Conservation (phyloP, 345 rosid species). For the Kandelia obovata region DNA sequence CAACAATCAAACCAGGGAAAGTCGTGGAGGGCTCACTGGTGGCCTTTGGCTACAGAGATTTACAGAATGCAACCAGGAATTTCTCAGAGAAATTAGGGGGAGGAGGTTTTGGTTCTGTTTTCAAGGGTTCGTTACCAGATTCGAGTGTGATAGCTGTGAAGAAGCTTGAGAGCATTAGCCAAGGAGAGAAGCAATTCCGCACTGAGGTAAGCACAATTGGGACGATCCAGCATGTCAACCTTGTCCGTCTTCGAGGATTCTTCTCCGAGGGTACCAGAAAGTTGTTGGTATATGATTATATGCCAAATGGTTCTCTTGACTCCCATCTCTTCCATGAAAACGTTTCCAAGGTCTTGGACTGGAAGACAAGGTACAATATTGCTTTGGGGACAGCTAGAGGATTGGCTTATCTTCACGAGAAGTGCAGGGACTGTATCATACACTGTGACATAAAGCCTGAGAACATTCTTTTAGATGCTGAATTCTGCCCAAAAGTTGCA, state of each 20-base stretch:
- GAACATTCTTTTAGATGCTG: constrained; percentile 66
- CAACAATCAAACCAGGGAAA: constrained; percentile 23
- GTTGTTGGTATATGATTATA: constrained; percentile 67
- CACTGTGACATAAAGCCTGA: constrained; percentile 89
- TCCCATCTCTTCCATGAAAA: constrained; percentile 41
- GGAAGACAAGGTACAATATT: constrained; percentile 60
- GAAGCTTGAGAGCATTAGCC: constrained; percentile 68
- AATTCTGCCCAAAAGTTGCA: constrained; percentile 70
- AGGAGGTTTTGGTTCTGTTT: constrained; percentile 88
- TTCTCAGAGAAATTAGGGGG: constrained; percentile 76
- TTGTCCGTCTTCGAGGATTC: constrained; percentile 78
- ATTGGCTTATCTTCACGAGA: constrained; percentile 68
- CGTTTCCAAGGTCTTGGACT: constrained; percentile 37
- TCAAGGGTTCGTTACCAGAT: constrained; percentile 61
- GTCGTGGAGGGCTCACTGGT: constrained; percentile 56
- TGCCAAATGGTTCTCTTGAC: constrained; percentile 74
- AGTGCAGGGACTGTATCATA: constrained; percentile 80
- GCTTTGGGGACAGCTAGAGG: constrained; percentile 82
- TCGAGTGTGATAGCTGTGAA: constrained; percentile 67
- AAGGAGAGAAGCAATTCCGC: constrained; percentile 88
- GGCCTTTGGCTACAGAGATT: constrained; percentile 61
- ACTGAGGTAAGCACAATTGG: constrained; percentile 72
- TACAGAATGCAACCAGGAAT: constrained; percentile 63
- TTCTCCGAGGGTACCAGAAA: constrained; percentile 63
- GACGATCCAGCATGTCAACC: constrained; percentile 71